phyloP scores from a whole-genome alignment of 2,329 filamentous ascomycete genomes.

The Trichoderma oligosporum region DNA sequence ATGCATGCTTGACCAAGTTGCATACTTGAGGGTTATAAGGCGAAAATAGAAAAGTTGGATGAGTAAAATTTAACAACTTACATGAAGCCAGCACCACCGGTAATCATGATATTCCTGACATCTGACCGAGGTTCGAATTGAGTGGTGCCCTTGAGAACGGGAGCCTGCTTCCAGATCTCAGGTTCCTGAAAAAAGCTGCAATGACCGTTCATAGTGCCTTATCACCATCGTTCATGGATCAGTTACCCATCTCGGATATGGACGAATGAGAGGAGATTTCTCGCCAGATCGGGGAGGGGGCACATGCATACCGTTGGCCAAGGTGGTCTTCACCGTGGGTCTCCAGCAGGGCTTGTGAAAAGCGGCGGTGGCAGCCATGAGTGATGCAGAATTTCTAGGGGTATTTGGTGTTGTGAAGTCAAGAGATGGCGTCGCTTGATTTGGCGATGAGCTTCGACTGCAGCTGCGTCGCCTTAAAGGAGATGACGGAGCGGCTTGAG shows the following conservation, averaged over 20 bases:
- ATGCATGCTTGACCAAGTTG: neutral
- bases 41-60: neutral
- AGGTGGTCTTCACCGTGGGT: conserved; percentile 11
- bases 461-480: neutral
- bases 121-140: conserved; percentile 65
- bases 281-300: neutral
- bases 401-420: neutral
- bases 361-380: conserved; percentile 1
- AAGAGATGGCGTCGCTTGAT: conserved; percentile 8
- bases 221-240: conserved; percentile 10
- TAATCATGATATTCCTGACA: conserved; percentile 78
- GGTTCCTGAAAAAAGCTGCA: conserved; percentile 53
- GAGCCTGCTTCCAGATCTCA: conserved; percentile 68
- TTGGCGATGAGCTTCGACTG: neutral
- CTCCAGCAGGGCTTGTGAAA: conserved; percentile 8
- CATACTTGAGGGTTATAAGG: neutral
- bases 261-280: neutral
- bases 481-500: neutral
- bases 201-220: conserved; percentile 29
- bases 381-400: neutral
- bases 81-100: conserved; percentile 83
- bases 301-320: conserved; percentile 21
- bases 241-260: neutral
- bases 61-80: conserved; percentile 43
- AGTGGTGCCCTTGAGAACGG: conserved; percentile 64